Base-by-base conservation (phyloP, 495 filamentous ascomycete species). In the Penicillium steckii region DNA sequence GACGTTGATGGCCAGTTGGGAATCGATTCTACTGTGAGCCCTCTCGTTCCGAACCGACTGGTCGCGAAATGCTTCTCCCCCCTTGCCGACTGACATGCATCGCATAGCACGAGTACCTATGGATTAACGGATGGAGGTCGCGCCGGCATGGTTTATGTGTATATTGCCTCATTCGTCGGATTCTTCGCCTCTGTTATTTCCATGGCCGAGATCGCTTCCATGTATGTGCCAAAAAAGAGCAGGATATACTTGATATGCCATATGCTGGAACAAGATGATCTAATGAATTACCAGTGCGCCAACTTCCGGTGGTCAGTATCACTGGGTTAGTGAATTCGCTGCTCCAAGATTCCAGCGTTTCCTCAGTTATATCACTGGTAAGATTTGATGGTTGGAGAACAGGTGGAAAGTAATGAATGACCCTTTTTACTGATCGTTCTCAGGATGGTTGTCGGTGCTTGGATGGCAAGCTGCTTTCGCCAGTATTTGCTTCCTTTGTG, bases 1-100 rank as follows among this genome's bases (percentile, higher is more conserved):
- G 13, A 75, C 74, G 1, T 52, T 80, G 23, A 74, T 78, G 63
- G 69, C 71, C 4, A 75, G 72, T 13, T 80, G 76, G 76, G 76
- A 80, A 46, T 73, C 68, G 12, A 67, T 74, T 35, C 44, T 74
- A 23, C 64, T 73, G 64, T 67, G 47, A 62, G 64, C 8, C 5
- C 8, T 17, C 25, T 1, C n/a, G n/a, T n/a, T 29, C 4, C 17
- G 40, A 25, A 13, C 19, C 19, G 9, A 23, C 40, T 43, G 18
- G 40, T 43, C 23, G 19, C 42, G 22, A 32, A 32, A 25, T 27
- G 17, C 38, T 6, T 19, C 13, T 6, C n/a, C n/a, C n/a, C 21
- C 27, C 26, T 3, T 12, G 29, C 18, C 33, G 19, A 50, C 32
- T 46, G 17, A 46, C 35, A 42, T 32, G 32, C 35, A 19, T 10